Base-by-base conservation (phyloP, 208 protist species). In the Zelonia costaricensis region DNA sequence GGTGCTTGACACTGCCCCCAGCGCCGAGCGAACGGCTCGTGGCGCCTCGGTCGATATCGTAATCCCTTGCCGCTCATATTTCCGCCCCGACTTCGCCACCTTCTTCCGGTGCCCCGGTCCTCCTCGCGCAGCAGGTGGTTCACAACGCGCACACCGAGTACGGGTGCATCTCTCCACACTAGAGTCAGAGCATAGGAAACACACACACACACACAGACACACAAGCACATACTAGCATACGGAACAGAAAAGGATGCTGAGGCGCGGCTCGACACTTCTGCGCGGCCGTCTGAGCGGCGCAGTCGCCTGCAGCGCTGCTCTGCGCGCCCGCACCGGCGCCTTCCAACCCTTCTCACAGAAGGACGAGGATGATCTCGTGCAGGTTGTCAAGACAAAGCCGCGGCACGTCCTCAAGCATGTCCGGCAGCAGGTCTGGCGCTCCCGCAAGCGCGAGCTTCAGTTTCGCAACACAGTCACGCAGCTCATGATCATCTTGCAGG, bases 391-490 rank as follows among this genome's bases (percentile, higher is more conserved):
- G 30, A 93, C 90, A 16, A 91, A 90, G 69, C 87, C 90, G n/a
- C 76, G 84, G 0, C 90, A 95, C 64, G 90, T 95, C 18, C 78
- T 95, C 13, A 87, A 88, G 46, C 78, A 95, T 35, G 90, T 95
- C 0, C 76, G 90, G 4, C 90, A 95, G 61, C 84, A 92, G 60
- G 90, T 95, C 5, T 95, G 90, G 87, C 78, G 84, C 27, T 93
- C 86, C 7, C 78, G 86, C 10, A 95, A 93, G 53, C 76, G 85
- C 1, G 84, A 95, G 59, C 69, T 95, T 27, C 83, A 93, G 54
- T 95, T 95, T 40, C 79, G 90, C 20, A 93, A 92, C 66, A 93
- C 86, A 4, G 90, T 95, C 12, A 95, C 90, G 5, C 87, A 93
- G 27, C 66, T 95, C 27, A 95, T 95, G 90, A 92, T 95, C 60